Evolutionary conservation across 2,329 filamentous ascomycete species (phyloP).

Genomic region (Ilyonectria robusta): DNA sequence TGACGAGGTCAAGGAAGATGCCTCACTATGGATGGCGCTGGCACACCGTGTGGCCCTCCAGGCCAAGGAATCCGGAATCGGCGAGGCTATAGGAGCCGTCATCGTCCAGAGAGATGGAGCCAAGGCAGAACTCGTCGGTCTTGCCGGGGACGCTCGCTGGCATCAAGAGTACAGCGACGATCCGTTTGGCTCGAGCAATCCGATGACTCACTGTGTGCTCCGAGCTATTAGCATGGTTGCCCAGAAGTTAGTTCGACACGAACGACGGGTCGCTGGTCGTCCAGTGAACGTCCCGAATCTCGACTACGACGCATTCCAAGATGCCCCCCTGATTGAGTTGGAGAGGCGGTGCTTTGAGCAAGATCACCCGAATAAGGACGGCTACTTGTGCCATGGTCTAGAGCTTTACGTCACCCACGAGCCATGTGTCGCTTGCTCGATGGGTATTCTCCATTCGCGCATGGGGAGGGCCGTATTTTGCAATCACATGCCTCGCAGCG

Average conservation of each 20-base stretch:
- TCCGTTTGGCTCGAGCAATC: conserved; percentile 71
- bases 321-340: conserved; percentile 76
- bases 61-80: conserved; percentile 70
- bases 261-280: conserved; percentile 59
- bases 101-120: conserved; percentile 75
- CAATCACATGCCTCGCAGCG: conserved; percentile 83
- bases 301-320: conserved; percentile 76
- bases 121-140: conserved; percentile 73
- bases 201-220: conserved; percentile 83
- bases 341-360: conserved; percentile 74
- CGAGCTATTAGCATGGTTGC: conserved; percentile 88
- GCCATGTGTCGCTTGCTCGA: conserved; percentile 95
- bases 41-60: conserved; percentile 75
- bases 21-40: conserved; percentile 76
- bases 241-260: conserved; percentile 72
- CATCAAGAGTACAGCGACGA: conserved; percentile 63
- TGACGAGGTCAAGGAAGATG: conserved; percentile 75
- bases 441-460: conserved; percentile 94
- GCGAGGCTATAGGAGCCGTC: conserved; percentile 81
- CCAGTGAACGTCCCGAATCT: conserved; percentile 57
- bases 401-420: conserved; percentile 97
- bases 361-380: conserved; percentile 78
- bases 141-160: conserved; percentile 85
- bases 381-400: conserved; percentile 93
- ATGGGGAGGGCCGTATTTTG: conserved; percentile 90